Conservation (phyloP, 495 filamentous ascomycete genomes). For the Thozetella sp. region DNA sequence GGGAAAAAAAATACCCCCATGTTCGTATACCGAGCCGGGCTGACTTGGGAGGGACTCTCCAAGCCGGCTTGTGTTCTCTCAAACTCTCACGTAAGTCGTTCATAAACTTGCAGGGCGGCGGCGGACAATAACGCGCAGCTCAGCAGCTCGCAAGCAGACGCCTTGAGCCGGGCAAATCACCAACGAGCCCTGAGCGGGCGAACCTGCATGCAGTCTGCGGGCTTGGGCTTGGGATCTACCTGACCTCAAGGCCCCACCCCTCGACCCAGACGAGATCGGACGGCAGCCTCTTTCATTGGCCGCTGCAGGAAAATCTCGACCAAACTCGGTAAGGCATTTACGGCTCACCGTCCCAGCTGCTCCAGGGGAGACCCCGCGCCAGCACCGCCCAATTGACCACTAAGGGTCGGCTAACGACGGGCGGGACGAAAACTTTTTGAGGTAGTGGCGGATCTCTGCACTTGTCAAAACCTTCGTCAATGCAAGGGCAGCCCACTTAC, state of each 20-base stretch:
- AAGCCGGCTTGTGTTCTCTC: too few species aligned
- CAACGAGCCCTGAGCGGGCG: background rate
- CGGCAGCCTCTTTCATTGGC: background rate
- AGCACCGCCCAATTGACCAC: conserved; percentile 1
- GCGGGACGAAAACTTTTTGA: background rate
- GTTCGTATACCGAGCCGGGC: too few species aligned
- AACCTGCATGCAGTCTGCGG: background rate
- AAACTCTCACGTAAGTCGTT: conserved; percentile 1
- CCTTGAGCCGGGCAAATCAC: background rate
- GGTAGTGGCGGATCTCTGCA: background rate
- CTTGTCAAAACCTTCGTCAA: background rate
- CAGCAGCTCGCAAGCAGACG: background rate
- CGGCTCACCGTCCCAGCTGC: background rate
- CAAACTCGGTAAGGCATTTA: conserved; percentile 1
- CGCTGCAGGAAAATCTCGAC: background rate
- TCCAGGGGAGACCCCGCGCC: conserved; percentile 1
- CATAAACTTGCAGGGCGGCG: too few species aligned
- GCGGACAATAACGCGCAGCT: too few species aligned
- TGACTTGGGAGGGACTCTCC: too few species aligned
- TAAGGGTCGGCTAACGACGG: background rate
- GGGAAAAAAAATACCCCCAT: background rate
- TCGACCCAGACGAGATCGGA: background rate
- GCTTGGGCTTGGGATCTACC: background rate
- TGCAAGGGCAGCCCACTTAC: background rate
- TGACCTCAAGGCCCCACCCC: background rate